These are phyloP conservation scores for Knoxia roxburghii DNA, from an alignment of 257 asterid genomes.

Conservation along the genomic window DNA sequence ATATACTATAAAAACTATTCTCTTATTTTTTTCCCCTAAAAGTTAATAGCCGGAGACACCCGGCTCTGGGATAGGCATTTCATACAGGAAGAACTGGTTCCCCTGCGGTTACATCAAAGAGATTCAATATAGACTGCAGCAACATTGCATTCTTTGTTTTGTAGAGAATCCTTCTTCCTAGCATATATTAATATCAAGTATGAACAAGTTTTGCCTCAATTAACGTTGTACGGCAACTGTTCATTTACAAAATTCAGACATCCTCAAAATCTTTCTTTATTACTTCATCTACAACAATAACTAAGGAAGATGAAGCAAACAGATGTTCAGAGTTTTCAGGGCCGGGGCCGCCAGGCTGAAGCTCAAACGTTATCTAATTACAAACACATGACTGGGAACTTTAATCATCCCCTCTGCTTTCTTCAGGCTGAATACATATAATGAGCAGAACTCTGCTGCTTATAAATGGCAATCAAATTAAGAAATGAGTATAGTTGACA, in stretches of 20 bases:
- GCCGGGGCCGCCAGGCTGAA: neutral
- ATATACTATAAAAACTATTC: no score
- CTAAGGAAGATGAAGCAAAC: conserved; percentile 3
- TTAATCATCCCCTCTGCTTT: neutral
- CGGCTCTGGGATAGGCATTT: no score
- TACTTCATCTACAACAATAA: neutral
- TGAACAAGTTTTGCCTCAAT: no score
- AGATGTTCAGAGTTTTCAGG: neutral
- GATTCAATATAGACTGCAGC: no score
- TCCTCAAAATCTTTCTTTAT: neutral
- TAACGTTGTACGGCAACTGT: no score
- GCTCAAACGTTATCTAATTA: conserved; percentile 2
- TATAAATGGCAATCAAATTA: conserved; percentile 17
- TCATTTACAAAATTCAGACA: neutral
- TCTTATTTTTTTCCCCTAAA: no score
- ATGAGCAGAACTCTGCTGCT: conserved; percentile 1
- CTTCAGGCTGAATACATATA: neutral
- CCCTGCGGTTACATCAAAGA: no score
- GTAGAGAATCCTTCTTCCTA: no score
- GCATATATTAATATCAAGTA: no score
- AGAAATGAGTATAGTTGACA: conserved; percentile 12
- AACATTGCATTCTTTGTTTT: no score
- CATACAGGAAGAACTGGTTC: no score
- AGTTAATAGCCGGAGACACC: no score
- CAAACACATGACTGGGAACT: neutral